Base-by-base conservation (phyloP, 2,329 filamentous ascomycete genomes). In the Dactylellina sp. region DNA sequence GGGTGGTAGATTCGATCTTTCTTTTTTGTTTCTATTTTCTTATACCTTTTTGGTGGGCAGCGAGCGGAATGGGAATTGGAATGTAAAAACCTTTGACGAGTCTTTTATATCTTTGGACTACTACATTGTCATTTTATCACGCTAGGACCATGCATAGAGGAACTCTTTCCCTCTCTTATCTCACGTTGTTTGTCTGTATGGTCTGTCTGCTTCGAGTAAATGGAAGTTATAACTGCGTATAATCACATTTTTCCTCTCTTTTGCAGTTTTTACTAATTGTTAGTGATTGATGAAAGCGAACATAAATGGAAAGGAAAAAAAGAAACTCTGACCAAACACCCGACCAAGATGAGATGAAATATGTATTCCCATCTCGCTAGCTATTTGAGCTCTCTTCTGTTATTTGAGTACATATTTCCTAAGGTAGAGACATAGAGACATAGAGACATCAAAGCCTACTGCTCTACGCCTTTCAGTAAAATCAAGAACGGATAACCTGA, bases 191-290 rank as follows among this genome's bases (percentile, higher is more conserved):
- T 39, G 7, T 25, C 20, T 12, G 20, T 42, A 42, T 20, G 20
- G 18, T 7, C 28, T 32, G 40, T 24, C 37, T 70, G 16, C 20
- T 52, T n/a, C 20, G 46, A 68, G 63, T 68, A 53, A 32, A 46
- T 28, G 53, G 35, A 59, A 24, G 35, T 37, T 59, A 52, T 68
- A 60, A 70, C 61, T 39, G 56, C 64, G 62, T 70, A 70, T 55
- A 70, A 39, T 32, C 49, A 39, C 14, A 11, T 42, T 39, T 32
- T 62, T 50, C 56, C 40, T 70, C 22, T 14, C 25, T 16, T 18
- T 11, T 24, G 12, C 22, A 2, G 16, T 1, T 57, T 57, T 57
- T 32, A 24, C 24, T n/a, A 22, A 3, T 39, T 35, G 60, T 24
- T 24, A 39, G 24, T 32, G 16, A 20, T 28, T 14, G 22, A 28